A percentile compares a stretch with the other conserved stretches of the same genome.
These are phyloP conservation scores for Linaria vulgaris DNA, from an alignment of 257 asterid genomes.

Conservation along the genomic window DNA sequence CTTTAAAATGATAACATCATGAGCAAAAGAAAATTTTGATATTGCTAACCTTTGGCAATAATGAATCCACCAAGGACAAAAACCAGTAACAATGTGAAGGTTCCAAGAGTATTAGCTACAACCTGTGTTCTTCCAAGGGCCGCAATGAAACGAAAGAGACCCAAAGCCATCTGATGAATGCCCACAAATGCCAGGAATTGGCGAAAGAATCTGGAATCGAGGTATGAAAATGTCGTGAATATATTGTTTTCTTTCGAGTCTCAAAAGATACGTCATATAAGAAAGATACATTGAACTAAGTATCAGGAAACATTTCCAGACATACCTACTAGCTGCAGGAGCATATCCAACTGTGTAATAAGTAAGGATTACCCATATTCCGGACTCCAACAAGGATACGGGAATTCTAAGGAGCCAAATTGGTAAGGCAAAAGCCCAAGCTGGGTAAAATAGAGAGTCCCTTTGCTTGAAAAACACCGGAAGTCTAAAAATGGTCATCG, in stretches of 20 bases:
- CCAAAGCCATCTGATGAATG: conserved; percentile 22
- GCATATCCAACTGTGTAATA: conserved; percentile 13
- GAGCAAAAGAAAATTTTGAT: background rate
- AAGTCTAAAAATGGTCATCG: conserved; percentile 2
- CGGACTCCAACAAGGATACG: background rate
- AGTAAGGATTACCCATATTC: background rate
- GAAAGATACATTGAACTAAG: no score
- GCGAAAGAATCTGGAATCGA: conserved; percentile 16
- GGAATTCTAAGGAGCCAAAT: no score
- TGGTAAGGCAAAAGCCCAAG: conserved; percentile 5
- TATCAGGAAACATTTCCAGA: background rate
- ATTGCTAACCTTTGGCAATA: conserved; percentile 2
- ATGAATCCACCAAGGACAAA: conserved; percentile 22
- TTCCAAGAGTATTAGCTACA: conserved; percentile 25
- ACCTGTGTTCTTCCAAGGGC: conserved; percentile 22
- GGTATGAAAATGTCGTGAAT: background rate
- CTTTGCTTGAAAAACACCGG: conserved; percentile 1
- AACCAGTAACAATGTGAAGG: conserved; percentile 12
- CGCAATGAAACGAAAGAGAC: conserved; percentile 23
- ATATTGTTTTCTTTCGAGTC: no score
- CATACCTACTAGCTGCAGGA: conserved; percentile 2
- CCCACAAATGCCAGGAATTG: conserved; percentile 17
- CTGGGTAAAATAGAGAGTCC: background rate
- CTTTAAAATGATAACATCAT: background rate
- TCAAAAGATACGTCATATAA: no score